These are phyloP conservation scores for Fusarium sambucinum DNA, from an alignment of 2,329 filamentous ascomycete species.

Conservation along the genomic window DNA sequence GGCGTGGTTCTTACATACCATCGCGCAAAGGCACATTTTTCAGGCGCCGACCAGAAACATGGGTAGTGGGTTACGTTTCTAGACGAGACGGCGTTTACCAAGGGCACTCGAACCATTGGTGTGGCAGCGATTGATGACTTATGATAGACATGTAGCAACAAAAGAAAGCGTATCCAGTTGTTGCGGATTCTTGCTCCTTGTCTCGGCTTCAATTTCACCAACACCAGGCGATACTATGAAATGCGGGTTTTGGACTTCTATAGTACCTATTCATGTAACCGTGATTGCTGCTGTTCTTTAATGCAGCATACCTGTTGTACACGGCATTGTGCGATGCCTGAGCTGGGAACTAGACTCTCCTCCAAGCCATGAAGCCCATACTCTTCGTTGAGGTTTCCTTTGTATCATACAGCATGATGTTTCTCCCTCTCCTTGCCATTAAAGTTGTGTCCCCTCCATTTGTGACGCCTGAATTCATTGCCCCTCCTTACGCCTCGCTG, in stretches of 20 bases:
- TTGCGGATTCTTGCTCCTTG: constrained; percentile 1
- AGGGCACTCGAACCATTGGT: constrained; percentile 31
- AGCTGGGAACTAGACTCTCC: constrained; percentile 13
- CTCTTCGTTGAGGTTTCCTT: background rate
- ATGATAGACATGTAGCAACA: constrained; percentile 47
- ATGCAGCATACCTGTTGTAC: constrained; percentile 45
- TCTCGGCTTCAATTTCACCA: background rate
- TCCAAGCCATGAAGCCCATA: constrained; percentile 7
- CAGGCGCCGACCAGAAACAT: constrained; percentile 33
- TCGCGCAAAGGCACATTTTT: constrained; percentile 34
- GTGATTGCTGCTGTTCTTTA: constrained; percentile 35
- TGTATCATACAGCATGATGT: constrained; percentile 40
- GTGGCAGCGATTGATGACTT: constrained; percentile 43
- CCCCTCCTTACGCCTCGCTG: constrained; percentile 47
- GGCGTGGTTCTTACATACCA: constrained; percentile 23
- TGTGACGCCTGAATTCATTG: background rate
- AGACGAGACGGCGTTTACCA: constrained; percentile 43
- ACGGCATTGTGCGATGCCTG: constrained; percentile 44
- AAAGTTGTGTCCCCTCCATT: constrained; percentile 3
- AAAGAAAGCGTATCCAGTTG: constrained; percentile 22
- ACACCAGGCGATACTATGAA: constrained; percentile 9
- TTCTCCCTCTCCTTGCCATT: constrained; percentile 2
- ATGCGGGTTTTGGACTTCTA: constrained; percentile 40
- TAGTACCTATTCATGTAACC: constrained; percentile 45
- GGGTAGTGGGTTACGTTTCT: constrained; percentile 42